phyloP scores from a whole-genome alignment of 2,329 filamentous ascomycete species.

The Colletotrichum tropicicola region DNA sequence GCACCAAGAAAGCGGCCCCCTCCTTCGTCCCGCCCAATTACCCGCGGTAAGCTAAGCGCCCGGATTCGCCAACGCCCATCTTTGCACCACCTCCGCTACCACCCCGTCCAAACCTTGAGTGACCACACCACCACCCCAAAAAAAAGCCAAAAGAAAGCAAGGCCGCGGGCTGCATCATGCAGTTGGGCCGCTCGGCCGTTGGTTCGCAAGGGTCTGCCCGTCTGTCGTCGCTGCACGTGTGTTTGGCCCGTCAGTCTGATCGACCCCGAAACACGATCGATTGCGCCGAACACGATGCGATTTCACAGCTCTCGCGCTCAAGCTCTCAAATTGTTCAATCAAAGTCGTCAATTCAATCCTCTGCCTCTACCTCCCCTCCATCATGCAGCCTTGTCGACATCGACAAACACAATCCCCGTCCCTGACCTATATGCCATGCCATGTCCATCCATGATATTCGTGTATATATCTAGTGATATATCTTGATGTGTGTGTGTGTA shows the following conservation, averaged over 20 bases:
- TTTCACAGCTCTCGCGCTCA: too few relatives aligned
- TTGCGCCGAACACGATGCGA: not conserved
- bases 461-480: too few relatives aligned
- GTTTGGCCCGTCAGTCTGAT: not conserved
- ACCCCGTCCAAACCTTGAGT: not conserved
- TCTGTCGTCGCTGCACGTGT: not conserved
- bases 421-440: too few relatives aligned
- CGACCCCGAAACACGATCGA: not conserved
- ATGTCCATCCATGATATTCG: too few relatives aligned
- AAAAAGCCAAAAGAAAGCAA: not conserved
- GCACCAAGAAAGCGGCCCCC: conserved; percentile 4
- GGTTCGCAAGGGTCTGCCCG: not conserved
- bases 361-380: not conserved
- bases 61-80: not conserved
- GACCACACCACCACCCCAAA: not conserved
- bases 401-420: too few relatives aligned
- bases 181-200: not conserved
- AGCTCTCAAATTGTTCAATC: not conserved
- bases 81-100: not conserved
- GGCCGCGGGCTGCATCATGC: not conserved
- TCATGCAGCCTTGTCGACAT: not conserved
- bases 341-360: not conserved
- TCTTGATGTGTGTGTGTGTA: too few relatives aligned
- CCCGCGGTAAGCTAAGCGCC: conserved; percentile 19
- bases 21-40: conserved; percentile 11